phyloP scores from a whole-genome alignment of 257 asterid genomes.

The Ophiorrhiza pumila region DNA sequence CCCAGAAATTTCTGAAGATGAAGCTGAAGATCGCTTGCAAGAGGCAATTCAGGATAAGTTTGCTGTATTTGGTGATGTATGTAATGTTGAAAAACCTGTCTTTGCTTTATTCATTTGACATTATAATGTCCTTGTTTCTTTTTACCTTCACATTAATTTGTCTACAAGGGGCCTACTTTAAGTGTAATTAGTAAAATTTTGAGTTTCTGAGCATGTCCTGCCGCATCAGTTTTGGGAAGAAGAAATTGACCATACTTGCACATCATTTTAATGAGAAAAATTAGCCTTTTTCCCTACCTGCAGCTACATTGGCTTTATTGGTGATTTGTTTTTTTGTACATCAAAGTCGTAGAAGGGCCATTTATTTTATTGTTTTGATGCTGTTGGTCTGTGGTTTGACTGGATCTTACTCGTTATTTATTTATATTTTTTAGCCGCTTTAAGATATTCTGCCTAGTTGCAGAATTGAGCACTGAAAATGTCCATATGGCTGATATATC shows the following conservation, averaged over 20 bases:
- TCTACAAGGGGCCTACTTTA: neutral
- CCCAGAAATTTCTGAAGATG: slow-evolving; percentile 96
- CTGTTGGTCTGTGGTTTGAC: neutral
- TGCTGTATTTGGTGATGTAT: slow-evolving; percentile 94
- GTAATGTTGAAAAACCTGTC: slow-evolving; percentile 11
- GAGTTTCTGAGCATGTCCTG: neutral
- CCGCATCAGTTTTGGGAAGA: neutral
- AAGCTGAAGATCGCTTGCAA: slow-evolving; percentile 95
- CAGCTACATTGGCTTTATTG: neutral
- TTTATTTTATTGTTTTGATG: neutral
- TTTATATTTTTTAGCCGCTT: neutral
- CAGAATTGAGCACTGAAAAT: neutral
- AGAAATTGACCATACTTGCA: neutral
- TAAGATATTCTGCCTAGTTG: neutral
- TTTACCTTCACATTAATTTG: neutral
- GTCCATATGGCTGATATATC: neutral
- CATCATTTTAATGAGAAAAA: neutral
- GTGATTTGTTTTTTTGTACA: neutral
- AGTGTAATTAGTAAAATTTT: neutral
- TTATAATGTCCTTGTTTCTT: neutral
- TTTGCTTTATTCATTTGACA: neutral
- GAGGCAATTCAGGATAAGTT: slow-evolving; percentile 96
- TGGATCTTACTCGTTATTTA: neutral
- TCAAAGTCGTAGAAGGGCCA: neutral
- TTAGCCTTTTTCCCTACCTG: neutral